phyloP scores from a whole-genome alignment of 768 basidiomycete species.

The Suillus lakei region DNA sequence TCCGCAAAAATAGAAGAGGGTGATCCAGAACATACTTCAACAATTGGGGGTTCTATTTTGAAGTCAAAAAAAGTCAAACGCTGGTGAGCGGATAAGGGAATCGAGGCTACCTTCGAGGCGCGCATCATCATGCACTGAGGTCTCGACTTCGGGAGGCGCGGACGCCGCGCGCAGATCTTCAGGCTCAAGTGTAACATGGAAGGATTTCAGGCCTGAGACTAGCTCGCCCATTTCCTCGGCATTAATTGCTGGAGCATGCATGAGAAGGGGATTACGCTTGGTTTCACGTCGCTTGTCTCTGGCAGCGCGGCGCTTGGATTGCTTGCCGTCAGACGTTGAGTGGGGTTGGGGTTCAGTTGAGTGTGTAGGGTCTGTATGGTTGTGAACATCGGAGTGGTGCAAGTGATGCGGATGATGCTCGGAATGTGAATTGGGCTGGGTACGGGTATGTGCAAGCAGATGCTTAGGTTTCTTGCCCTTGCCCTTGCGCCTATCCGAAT shows the following conservation, averaged over 20 bases:
- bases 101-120: background rate
- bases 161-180: constrained; percentile 10
- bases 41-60: background rate
- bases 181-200: constrained; percentile 38
- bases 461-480: constrained; percentile 39
- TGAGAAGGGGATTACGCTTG: constrained; percentile 32
- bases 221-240: constrained; percentile 23
- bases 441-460: constrained; percentile 24
- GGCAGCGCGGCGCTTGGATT: constrained; percentile 46
- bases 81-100: background rate
- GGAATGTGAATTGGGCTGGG: constrained; percentile 14
- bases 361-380: constrained; percentile 8
- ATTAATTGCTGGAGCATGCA: constrained; percentile 19
- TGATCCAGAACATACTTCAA: background rate
- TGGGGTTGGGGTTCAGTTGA: background rate
- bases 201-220: constrained; percentile 35
- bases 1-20: background rate
- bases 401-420: background rate
- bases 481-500: constrained; percentile 20
- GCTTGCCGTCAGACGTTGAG: constrained; percentile 19
- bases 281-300: constrained; percentile 59
- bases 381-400: constrained; percentile 7
- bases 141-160: constrained; percentile 27
- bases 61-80: background rate
- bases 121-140: constrained; percentile 13